Evolutionary conservation across 2,329 filamentous ascomycete genomes (phyloP).

Genomic region (Talaromyces sp.): DNA sequence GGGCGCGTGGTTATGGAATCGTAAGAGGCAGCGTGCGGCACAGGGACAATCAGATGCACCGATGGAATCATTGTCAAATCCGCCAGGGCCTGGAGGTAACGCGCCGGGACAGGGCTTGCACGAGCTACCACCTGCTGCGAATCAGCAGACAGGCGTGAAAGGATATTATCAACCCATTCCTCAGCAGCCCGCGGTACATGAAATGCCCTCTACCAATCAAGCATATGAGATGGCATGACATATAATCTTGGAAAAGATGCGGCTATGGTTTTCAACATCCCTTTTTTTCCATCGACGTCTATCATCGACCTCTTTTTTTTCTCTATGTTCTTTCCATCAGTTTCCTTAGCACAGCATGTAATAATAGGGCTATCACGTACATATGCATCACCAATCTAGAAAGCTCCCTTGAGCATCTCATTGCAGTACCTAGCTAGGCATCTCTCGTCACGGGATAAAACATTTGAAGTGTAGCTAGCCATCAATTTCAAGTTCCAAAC

Average conservation of each 20-base stretch:
- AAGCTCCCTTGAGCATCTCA: no score
- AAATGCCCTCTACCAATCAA: background rate
- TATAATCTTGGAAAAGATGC: background rate
- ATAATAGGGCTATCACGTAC: no score
- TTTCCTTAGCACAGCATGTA: no score
- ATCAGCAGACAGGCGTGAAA: background rate
- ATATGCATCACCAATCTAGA: no score
- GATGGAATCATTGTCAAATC: background rate
- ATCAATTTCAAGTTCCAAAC: no score
- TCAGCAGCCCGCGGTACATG: background rate
- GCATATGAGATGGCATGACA: background rate
- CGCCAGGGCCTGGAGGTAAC: background rate
- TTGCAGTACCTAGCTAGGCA: no score
- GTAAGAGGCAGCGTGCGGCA: background rate
- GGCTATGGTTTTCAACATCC: background rate
- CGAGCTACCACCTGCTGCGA: background rate
- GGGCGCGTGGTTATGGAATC: slow-evolving; percentile 3
- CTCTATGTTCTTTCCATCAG: no score
- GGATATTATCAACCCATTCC: background rate
- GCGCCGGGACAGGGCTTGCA: background rate
- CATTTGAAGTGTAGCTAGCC: no score
- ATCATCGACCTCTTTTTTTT: no score
- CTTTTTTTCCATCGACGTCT: background rate
- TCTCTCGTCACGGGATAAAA: no score
- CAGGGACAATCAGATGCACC: background rate